Evolutionary conservation across 257 asterid species (phyloP).

Genomic region (Parsonsia alboflavescens): DNA sequence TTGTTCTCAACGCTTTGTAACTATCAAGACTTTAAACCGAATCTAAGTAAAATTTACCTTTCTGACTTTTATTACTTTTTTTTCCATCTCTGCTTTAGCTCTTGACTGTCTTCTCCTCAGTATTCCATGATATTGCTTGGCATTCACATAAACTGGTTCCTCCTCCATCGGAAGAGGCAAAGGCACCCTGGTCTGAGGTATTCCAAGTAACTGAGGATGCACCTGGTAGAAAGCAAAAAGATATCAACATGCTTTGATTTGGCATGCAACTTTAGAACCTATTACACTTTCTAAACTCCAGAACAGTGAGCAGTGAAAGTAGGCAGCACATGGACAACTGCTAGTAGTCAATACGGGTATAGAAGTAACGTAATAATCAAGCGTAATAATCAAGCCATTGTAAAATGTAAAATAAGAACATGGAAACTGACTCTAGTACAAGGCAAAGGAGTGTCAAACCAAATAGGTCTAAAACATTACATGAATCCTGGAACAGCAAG

Average conservation of each 20-base stretch:
- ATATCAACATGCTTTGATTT: no score
- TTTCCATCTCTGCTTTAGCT: slow-evolving; percentile 78
- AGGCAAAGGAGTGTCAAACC: neutral
- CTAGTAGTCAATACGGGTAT: neutral
- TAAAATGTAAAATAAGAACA: neutral
- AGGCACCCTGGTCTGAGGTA: slow-evolving; percentile 66
- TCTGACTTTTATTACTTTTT: slow-evolving; percentile 53
- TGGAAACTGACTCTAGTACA: neutral
- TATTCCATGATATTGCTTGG: slow-evolving; percentile 79
- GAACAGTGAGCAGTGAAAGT: neutral
- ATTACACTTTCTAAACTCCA: neutral
- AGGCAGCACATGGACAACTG: neutral
- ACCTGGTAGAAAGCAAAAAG: slow-evolving; percentile 33
- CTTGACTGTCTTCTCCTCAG: slow-evolving; percentile 72
- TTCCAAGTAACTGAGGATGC: slow-evolving; percentile 55
- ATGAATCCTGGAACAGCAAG: neutral
- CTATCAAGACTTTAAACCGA: neutral
- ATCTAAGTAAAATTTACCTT: slow-evolving; percentile 37
- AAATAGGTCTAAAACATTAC: neutral
- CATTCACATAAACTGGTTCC: slow-evolving; percentile 79
- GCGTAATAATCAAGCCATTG: neutral
- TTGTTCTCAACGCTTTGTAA: neutral
- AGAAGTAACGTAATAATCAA: neutral
- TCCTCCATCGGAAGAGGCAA: slow-evolving; percentile 79
- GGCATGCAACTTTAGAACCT: neutral